phyloP scores from a whole-genome alignment of 306 rosid genomes.

The Quercus robur region DNA sequence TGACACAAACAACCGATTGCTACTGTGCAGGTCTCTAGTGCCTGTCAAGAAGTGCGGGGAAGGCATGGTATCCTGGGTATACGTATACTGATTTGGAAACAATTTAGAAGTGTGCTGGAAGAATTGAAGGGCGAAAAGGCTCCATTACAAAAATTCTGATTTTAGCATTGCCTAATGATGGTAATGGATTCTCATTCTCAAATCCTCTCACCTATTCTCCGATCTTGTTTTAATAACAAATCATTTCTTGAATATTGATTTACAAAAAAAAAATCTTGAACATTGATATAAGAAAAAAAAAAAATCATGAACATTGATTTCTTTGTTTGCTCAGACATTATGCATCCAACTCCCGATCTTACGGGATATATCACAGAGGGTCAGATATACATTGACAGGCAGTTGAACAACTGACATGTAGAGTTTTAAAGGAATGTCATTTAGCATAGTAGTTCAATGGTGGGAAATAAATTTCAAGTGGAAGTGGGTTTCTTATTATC shows the following conservation, averaged over 20 bases:
- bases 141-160: slow-evolving; percentile 97
- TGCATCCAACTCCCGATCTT: slow-evolving; percentile 97
- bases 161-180: slow-evolving; percentile 96
- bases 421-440: slow-evolving; percentile 8
- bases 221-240: slow-evolving; percentile 12
- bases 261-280: no score
- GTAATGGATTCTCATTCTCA: slow-evolving; percentile 31
- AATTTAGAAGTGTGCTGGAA: slow-evolving; percentile 94
- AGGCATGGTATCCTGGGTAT: slow-evolving; percentile 98
- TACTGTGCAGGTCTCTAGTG: slow-evolving; percentile 85
- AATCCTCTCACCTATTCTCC: slow-evolving; percentile 12
- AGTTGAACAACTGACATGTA: slow-evolving; percentile 93
- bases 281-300: no score
- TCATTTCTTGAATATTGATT: no score
- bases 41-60: slow-evolving; percentile 96
- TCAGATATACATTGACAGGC: slow-evolving; percentile 58
- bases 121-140: slow-evolving; percentile 98
- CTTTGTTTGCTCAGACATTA: slow-evolving; percentile 57
- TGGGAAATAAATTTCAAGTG: background rate
- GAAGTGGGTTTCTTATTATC: background rate
- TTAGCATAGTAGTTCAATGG: background rate
- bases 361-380: background rate
- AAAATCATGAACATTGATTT: slow-evolving; percentile 8
- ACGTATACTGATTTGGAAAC: slow-evolving; percentile 99
- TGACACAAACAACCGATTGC: slow-evolving; percentile 14